Base-by-base conservation (phyloP, 129 eudicot species). In the Ambrosia artemisiifolia region DNA sequence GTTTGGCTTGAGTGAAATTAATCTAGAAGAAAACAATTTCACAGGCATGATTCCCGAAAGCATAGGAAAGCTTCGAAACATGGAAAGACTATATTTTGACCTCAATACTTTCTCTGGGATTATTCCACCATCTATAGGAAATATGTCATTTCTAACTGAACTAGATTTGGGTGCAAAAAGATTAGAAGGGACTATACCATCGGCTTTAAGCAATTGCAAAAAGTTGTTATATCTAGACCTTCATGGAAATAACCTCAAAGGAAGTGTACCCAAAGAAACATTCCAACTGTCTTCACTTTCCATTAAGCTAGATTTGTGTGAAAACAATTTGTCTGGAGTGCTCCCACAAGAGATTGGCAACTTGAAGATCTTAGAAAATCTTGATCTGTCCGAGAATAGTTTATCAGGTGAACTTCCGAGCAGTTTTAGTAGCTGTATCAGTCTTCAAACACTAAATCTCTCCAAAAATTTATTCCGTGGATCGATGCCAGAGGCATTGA, bases 311-410 rank as follows among this genome's bases (percentile, higher is more conserved):
- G 64, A 78, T 59, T 20, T 70, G 12, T 36, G 72, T 54, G 12
- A 2, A 2, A 78, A 78, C 72, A 35, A 13, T 36, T 6, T 78
- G 4, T 61, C 72, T 2, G 82, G 82, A 40, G 4, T 38, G 20
- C 77, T 78, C 13, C 77, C 73, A 2, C 24, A 14, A 62, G 82
- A 71, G 43, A 61, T 64, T 34, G 82, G 67, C n/a, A 53, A 70
- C 19, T 56, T 78, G 14, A 51, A 51, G 14, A 54, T 40, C 33
- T 19, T 70, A 14, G 64, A 14, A 20, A 11, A 18, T 5, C 71
- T 57, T 24, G 28, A 24, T 24, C 1, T 24, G 28, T 24, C 28
- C 28, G 1, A 24, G 28, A 24, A 24, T 24, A 0, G 28, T 24
- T 24, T 24, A 24, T 24, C 28, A 1, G 28, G 28, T 24, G 28